Percentiles rank a stretch among this genome's conserved stretches.
These are phyloP conservation scores for Syzygium jambos DNA, from an alignment of 345 rosid species.

Conservation along the genomic window DNA sequence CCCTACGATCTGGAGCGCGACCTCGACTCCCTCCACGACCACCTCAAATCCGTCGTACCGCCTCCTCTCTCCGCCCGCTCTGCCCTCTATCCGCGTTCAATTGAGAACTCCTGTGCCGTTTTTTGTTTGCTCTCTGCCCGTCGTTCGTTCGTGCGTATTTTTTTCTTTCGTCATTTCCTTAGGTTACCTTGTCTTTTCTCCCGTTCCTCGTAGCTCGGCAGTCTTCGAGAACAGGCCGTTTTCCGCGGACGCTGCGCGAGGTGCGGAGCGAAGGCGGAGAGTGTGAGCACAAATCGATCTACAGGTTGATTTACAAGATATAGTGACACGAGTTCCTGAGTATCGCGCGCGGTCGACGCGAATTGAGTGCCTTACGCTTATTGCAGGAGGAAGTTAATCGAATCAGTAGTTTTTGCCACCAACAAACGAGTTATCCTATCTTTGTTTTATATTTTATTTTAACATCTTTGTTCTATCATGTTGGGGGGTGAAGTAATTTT, in stretches of 20 bases:
- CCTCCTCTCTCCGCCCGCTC: neutral
- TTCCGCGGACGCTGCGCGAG: neutral
- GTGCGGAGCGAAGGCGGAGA: neutral
- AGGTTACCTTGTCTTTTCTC: neutral
- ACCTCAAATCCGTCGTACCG: constrained; percentile 54
- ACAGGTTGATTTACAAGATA: neutral
- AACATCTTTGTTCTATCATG: neutral
- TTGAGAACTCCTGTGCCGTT: neutral
- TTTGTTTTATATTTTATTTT: neutral
- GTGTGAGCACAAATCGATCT: neutral
- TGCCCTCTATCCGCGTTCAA: neutral
- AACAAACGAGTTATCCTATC: neutral
- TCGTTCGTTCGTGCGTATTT: neutral
- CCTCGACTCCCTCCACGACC: constrained; percentile 30
- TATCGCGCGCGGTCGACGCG: fast-evolving
- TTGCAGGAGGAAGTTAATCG: neutral
- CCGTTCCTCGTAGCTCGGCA: neutral
- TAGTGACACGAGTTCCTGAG: neutral
- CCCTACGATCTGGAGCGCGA: constrained; percentile 25
- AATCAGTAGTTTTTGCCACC: neutral
- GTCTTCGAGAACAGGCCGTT: neutral
- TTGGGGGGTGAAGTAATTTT: neutral
- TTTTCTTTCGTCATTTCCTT: neutral
- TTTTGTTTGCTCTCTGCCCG: neutral
- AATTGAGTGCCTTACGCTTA: neutral